Percentiles rank a stretch among this genome's conserved stretches.
Evolutionary conservation across 2,329 filamentous ascomycete genomes (phyloP).

Genomic region (Tolypocladium cylindrosporum): DNA sequence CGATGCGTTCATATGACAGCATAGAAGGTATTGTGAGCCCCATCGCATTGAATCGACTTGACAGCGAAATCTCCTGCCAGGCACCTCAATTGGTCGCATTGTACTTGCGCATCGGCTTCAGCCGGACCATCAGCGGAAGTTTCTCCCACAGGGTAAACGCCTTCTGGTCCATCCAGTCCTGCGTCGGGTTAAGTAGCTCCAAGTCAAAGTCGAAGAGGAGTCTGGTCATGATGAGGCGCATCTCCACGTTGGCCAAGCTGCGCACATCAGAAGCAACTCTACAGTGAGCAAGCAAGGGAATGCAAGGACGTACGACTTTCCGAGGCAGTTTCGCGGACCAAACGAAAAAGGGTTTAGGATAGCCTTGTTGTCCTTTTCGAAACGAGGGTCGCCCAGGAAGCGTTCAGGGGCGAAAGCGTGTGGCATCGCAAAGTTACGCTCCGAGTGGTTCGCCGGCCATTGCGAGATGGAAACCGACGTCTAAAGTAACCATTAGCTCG

Average conservation of each 20-base stretch:
- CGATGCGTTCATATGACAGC: too few species aligned
- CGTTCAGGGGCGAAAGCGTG: too few species aligned
- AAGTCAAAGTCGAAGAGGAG: conserved; percentile 39
- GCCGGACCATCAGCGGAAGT: not conserved
- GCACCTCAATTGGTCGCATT: not conserved
- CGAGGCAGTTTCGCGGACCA: too few species aligned
- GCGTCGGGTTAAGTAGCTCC: conserved; percentile 14
- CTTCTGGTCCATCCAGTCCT: conserved; percentile 7
- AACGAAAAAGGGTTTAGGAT: too few species aligned
- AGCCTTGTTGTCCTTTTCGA: too few species aligned
- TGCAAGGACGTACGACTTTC: not conserved
- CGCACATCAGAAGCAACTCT: not conserved
- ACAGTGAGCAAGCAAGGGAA: not conserved
- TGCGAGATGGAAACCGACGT: not conserved
- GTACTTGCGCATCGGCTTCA: not conserved
- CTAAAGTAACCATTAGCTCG: conserved; percentile 26
- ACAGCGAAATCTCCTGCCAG: too few species aligned
- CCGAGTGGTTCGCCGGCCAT: too few species aligned
- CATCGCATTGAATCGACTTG: too few species aligned
- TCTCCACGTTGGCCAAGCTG: conserved; percentile 38
- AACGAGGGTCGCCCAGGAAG: too few species aligned
- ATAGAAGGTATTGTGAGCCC: too few species aligned
- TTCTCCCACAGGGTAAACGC: conserved; percentile 5
- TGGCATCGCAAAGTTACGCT: too few species aligned
- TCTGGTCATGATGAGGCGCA: conserved; percentile 35